Evolutionary conservation across 352 stramenopile genomes (phyloP).

Genomic region (Globisporangium takayamanum): DNA sequence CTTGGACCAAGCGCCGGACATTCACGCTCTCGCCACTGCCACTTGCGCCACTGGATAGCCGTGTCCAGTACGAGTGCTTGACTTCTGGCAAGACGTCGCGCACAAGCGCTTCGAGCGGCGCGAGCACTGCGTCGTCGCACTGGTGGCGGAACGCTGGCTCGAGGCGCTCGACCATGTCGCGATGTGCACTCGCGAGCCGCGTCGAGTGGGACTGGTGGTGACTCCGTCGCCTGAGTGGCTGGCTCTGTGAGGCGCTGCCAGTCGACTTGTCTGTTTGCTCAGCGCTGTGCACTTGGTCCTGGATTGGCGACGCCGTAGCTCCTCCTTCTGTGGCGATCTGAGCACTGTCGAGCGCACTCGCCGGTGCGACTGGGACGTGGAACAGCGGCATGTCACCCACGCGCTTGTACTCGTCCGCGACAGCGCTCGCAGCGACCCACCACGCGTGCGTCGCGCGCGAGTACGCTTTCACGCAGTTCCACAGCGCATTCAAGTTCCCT

Average conservation of each 20-base stretch:
- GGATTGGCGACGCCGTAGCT: background rate
- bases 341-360: background rate
- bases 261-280: too few relatives aligned
- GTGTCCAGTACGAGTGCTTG: constrained; percentile 75
- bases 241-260: too few relatives aligned
- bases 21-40: constrained; percentile 18
- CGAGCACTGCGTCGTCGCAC: constrained; percentile 39
- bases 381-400: constrained; percentile 51
- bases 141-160: constrained; percentile 34
- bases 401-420: constrained; percentile 62
- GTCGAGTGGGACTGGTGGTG: constrained; percentile 11
- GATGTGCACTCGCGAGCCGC: constrained; percentile 23
- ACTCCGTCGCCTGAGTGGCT: too few relatives aligned
- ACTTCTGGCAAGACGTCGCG: constrained; percentile 56
- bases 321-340: background rate
- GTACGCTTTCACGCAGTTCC: constrained; percentile 64
- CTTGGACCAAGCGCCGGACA: constrained; percentile 38
- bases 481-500: constrained; percentile 63
- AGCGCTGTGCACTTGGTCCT: too few relatives aligned
- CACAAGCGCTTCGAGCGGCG: constrained; percentile 34
- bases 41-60: constrained; percentile 20
- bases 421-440: constrained; percentile 38
- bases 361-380: constrained; percentile 11
- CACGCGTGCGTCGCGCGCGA: constrained; percentile 59
- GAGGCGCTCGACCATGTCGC: constrained; percentile 25